Conservation (phyloP, 2,329 filamentous ascomycete genomes). For the Arthrobotrys pseudoclavata region DNA sequence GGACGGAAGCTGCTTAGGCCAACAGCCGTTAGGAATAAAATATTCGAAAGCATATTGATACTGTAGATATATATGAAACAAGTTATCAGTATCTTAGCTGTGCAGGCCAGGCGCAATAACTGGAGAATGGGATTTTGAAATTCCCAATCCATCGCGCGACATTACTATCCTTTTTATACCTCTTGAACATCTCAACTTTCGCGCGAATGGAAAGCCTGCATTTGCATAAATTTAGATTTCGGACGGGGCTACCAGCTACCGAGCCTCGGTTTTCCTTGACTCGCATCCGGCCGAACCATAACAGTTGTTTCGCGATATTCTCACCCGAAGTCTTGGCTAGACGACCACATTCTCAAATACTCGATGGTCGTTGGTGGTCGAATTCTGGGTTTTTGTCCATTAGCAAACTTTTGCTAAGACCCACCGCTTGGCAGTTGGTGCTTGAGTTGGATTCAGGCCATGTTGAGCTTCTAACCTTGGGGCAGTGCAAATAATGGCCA, state of each 20-base stretch:
- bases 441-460: not conserved
- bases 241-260: not conserved
- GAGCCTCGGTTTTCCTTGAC: not conserved
- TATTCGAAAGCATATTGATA: conserved; percentile 19
- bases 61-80: not conserved
- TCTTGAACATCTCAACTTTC: not conserved
- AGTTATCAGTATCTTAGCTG: not conserved
- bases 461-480: not conserved
- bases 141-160: conserved; percentile 1
- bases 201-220: not conserved
- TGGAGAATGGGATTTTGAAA: not conserved
- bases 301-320: conserved; percentile 5
- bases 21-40: conserved; percentile 22
- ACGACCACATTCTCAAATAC: conserved; percentile 52
- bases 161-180: conserved; percentile 6
- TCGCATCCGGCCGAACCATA: conserved; percentile 12
- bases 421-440: conserved; percentile 31
- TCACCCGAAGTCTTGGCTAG: conserved; percentile 20
- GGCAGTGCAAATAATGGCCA: not conserved
- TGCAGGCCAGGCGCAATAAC: not conserved
- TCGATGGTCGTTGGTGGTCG: conserved; percentile 48
- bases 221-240: conserved; percentile 12
- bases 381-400: not conserved
- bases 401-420: conserved; percentile 27
- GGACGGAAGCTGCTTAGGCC: not conserved